These are phyloP conservation scores for Pelargonium australe DNA, from an alignment of 441 rosid genomes.

Conservation along the genomic window DNA sequence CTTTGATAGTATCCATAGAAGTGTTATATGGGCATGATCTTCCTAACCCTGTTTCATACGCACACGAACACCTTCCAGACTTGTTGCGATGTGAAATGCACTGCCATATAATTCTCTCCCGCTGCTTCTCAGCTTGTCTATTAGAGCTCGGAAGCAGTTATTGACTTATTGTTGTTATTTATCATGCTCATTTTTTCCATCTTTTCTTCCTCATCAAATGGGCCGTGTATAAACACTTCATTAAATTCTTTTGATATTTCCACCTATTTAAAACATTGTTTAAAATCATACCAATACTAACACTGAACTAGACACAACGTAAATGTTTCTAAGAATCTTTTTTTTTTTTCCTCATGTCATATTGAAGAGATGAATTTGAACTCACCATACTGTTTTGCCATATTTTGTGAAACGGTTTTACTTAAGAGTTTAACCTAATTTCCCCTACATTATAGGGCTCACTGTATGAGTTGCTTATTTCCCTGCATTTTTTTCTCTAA, in stretches of 20 bases:
- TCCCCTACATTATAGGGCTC: background rate
- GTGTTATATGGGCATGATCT: background rate
- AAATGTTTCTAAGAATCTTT: background rate
- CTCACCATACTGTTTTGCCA: background rate
- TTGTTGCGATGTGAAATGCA: background rate
- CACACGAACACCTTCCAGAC: background rate
- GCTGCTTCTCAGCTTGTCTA: background rate
- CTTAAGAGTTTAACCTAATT: background rate
- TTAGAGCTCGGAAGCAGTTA: background rate
- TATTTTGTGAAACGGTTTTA: background rate
- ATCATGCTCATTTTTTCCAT: background rate
- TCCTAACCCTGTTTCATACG: background rate
- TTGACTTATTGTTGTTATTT: background rate
- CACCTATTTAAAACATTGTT: background rate
- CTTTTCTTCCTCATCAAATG: background rate
- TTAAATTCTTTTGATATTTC: background rate
- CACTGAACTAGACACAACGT: background rate
- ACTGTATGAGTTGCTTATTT: constrained; percentile 1
- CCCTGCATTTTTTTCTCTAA: background rate
- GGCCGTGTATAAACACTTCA: background rate
- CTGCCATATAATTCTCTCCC: background rate
- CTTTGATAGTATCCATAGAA: background rate
- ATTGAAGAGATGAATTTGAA: background rate
- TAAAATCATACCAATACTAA: background rate
- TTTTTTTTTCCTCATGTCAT: background rate